phyloP scores from a whole-genome alignment of 257 asterid species.

The Leonotis leonurus region DNA sequence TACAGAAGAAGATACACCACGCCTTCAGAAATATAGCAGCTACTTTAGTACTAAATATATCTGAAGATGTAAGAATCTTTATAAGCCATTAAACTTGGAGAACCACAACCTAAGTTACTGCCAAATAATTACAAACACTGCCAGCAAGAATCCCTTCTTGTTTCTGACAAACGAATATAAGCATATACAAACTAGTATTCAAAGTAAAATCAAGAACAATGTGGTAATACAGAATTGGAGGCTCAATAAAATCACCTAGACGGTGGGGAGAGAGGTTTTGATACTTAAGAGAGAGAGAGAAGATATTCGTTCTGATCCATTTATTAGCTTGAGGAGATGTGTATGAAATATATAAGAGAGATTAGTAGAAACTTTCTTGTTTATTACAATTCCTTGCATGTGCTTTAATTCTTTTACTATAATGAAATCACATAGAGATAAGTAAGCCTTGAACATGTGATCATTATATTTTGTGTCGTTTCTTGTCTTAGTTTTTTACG shows the following conservation, averaged over 20 bases:
- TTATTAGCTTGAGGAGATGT: neutral
- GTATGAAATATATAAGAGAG: neutral
- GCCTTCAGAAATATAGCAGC: neutral
- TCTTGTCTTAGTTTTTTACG: neutral
- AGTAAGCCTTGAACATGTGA: neutral
- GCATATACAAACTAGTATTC: neutral
- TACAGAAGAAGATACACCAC: neutral
- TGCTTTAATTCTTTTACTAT: neutral
- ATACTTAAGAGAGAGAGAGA: neutral
- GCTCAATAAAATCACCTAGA: neutral
- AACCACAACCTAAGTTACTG: neutral
- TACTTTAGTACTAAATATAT: neutral
- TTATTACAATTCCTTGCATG: neutral
- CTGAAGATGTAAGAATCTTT: neutral
- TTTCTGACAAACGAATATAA: neutral
- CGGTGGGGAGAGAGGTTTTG: conserved; percentile 7
- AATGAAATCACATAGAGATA: neutral
- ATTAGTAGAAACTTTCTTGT: neutral
- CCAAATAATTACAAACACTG: neutral
- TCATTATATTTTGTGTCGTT: neutral
- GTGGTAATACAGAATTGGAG: neutral
- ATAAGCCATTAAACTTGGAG: too few relatives aligned
- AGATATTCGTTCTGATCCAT: neutral
- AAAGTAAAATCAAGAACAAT: neutral
- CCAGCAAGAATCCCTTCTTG: neutral